These are phyloP conservation scores for Echium plantagineum DNA, from an alignment of 257 asterid genomes.

Conservation along the genomic window DNA sequence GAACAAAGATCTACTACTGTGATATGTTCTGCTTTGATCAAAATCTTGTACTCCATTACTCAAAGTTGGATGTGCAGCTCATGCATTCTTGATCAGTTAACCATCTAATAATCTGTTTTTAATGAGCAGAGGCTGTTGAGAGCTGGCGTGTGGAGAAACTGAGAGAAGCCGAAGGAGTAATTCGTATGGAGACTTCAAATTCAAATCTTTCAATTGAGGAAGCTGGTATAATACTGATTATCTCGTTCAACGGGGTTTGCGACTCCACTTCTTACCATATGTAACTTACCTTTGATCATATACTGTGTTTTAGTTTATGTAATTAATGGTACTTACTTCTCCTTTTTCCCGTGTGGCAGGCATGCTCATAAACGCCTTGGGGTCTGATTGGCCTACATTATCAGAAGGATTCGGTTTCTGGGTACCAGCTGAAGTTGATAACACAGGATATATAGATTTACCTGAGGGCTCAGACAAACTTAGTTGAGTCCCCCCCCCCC, in stretches of 20 bases:
- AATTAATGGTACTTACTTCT: constrained; percentile 8
- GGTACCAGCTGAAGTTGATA: constrained; percentile 53
- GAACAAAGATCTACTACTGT: no score
- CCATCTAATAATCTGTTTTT: constrained; percentile 10
- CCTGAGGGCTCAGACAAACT: constrained; percentile 74
- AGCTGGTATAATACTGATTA: constrained; percentile 41
- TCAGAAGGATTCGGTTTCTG: constrained; percentile 74
- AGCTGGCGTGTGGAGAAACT: constrained; percentile 64
- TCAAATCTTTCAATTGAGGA: constrained; percentile 58
- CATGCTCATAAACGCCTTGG: constrained; percentile 39
- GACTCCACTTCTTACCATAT: neutral
- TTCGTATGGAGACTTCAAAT: constrained; percentile 34
- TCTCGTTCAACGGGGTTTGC: neutral
- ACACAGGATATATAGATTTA: constrained; percentile 73
- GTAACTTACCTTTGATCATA: neutral
- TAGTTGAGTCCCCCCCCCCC: constrained; percentile 32
- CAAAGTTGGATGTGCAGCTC: neutral
- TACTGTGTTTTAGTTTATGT: neutral
- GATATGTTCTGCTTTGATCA: no score
- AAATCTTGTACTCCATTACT: constrained; percentile 12
- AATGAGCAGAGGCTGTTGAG: constrained; percentile 56
- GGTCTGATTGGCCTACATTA: constrained; percentile 48
- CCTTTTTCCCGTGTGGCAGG: constrained; percentile 28
- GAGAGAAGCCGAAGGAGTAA: constrained; percentile 37
- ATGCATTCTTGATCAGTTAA: constrained; percentile 16